Evolutionary conservation across 768 basidiomycete species (phyloP).

Genomic region (Lactifluus pinguis): DNA sequence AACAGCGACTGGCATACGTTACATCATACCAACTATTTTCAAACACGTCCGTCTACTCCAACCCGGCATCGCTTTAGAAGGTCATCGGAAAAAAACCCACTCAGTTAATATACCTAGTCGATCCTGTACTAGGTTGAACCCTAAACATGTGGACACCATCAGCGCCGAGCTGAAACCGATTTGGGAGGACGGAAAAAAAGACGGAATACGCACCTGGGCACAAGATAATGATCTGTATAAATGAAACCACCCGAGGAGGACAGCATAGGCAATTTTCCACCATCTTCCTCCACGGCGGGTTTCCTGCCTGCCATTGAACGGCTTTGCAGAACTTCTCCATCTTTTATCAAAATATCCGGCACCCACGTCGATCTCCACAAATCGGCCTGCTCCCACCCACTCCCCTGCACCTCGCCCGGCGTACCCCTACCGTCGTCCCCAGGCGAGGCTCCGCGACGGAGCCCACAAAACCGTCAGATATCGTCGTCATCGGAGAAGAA

Average conservation of each 20-base stretch:
- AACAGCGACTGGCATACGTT: neutral
- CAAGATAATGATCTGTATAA: neutral
- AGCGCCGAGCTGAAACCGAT: neutral
- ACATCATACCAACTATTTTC: neutral
- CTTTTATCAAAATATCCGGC: neutral
- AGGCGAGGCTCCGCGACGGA: conserved; percentile 67
- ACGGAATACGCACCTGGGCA: conserved; percentile 4
- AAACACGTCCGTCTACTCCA: neutral
- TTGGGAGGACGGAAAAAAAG: neutral
- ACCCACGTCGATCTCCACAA: neutral
- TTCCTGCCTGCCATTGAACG: neutral
- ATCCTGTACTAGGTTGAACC: neutral
- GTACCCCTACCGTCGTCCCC: conserved; percentile 38
- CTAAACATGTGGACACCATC: neutral
- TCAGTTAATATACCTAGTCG: neutral
- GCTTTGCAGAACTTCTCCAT: neutral
- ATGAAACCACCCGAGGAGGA: neutral
- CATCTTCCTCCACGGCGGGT: neutral
- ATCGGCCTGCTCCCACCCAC: neutral
- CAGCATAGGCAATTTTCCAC: neutral
- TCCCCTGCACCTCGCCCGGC: conserved; percentile 54
- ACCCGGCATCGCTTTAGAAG: neutral
- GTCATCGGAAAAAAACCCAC: neutral
- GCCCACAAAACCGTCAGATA: conserved; percentile 83
- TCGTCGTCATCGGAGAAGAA: conserved; percentile 69